Percentiles rank a stretch among this genome's conserved stretches.
These are phyloP conservation scores for Penicillium psychrosexuale DNA, from an alignment of 2,329 filamentous ascomycete species.

Conservation along the genomic window DNA sequence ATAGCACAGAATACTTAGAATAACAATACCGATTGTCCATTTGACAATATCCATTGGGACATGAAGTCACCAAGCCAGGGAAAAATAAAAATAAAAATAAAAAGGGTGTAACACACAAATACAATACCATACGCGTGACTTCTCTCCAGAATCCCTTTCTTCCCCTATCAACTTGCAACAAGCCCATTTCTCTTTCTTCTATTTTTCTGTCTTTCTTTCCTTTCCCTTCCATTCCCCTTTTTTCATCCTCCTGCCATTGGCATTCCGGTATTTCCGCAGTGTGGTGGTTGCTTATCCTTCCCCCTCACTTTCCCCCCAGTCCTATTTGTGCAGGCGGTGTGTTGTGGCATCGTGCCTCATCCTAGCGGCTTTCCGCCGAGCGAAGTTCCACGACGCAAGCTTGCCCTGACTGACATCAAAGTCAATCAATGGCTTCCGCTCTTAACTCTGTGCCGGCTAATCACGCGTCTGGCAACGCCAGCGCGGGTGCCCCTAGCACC, in stretches of 20 bases:
- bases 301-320: conserved; percentile 12
- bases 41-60: background rate
- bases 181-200: conserved; percentile 6
- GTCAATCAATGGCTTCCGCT: conserved; percentile 42
- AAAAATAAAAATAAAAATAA: background rate
- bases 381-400: conserved; percentile 36
- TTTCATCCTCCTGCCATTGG: conserved; percentile 8
- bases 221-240: conserved; percentile 5
- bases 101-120: conserved; percentile 8
- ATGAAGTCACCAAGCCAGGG: background rate
- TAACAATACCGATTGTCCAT: background rate
- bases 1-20: background rate
- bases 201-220: conserved; percentile 4
- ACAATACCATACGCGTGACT: conserved; percentile 13
- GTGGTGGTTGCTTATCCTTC: conserved; percentile 11
- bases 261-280: conserved; percentile 3
- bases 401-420: conserved; percentile 28
- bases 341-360: conserved; percentile 33
- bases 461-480: conserved; percentile 38
- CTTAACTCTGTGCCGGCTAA: conserved; percentile 38
- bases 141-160: background rate
- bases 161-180: conserved; percentile 6
- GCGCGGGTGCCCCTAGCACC: conserved; percentile 39
- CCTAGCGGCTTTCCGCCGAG: conserved; percentile 36
- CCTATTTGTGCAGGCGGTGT: conserved; percentile 40